Conservation (phyloP, 345 rosid species). For the Aquilaria yunnanensis region DNA sequence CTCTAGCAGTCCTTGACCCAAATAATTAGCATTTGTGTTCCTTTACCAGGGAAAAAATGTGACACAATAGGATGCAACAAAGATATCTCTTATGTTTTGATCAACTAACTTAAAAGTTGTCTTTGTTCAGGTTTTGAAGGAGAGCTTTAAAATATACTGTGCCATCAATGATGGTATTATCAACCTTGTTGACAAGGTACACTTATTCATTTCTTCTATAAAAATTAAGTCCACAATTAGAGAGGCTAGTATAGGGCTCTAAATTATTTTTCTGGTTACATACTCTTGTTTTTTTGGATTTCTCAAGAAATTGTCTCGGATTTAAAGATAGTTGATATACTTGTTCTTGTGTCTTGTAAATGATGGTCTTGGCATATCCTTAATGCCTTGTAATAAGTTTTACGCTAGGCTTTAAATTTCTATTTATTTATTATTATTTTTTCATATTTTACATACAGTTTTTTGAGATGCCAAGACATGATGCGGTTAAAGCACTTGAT, state of each 20-base stretch:
- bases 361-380: too few species aligned
- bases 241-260: too few species aligned
- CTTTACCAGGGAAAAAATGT: not conserved
- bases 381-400: too few species aligned
- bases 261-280: slow-evolving; percentile 9
- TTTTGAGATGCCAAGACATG: slow-evolving; percentile 68
- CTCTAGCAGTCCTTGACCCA: too few species aligned
- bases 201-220: slow-evolving; percentile 4
- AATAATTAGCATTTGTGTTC: too few species aligned
- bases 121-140: slow-evolving; percentile 70
- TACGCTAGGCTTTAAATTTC: slow-evolving; percentile 2
- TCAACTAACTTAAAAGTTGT: not conserved
- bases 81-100: not conserved
- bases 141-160: slow-evolving; percentile 86
- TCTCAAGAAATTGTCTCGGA: not conserved
- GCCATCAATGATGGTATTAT: slow-evolving; percentile 89
- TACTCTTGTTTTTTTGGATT: slow-evolving; percentile 9
- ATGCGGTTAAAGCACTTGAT: slow-evolving; percentile 59
- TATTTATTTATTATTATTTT: not conserved
- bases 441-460: slow-evolving; percentile 37
- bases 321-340: slow-evolving; percentile 6
- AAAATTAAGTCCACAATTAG: not conserved
- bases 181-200: slow-evolving; percentile 85
- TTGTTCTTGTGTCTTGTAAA: too few species aligned
- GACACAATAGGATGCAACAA: not conserved